Evolutionary conservation across 257 asterid species (phyloP), one percentile per base, ranked within the genome.

Genomic region (Dorcoceras hygrometricum): DNA sequence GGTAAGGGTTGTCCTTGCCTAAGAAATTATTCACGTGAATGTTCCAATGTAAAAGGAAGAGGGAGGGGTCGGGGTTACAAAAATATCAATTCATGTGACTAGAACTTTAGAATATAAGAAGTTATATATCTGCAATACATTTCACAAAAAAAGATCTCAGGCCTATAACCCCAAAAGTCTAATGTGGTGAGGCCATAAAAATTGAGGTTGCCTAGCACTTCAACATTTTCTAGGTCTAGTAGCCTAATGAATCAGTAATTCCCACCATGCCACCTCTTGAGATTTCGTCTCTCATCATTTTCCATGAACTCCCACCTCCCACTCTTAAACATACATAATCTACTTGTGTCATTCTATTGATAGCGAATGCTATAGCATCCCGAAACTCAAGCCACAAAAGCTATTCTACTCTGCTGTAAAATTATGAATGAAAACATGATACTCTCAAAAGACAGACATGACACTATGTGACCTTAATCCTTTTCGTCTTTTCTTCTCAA

Each of bases 21-120:
- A 24, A 48, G 70, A 56, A 69, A 61, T 25, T 66, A 71, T 57
- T 22, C 16, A 69, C 24, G 56, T 12, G 22, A 65, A 71, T 14
- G 22, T 46, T 43, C 51, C 59, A n/a, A n/a, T n/a, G n/a, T n/a
- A n/a, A n/a, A n/a, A n/a, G n/a, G n/a, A n/a, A n/a, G 28, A 64
- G 26, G 22, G 32, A 14, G 23, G 39, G 48, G 19, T 39, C n/a
- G 51, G 51, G 51, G 19, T 11, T 39, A 39, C 14, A 39, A 39
- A 4, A 20, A 46, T 46, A 46, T 46, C 54, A 46, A 16, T 46
- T 46, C 54, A 46, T 18, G 5, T 16, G 54, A 5, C 54, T 46
- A 46, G 3, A 46, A 46, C 50, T 39, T 39, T 39, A 1, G 50
- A 46, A 46, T 18, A 46, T 14, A 36, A 43, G 19, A 12, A 43